These are phyloP conservation scores for Aspergillus texensis DNA, from an alignment of 2,329 filamentous ascomycete genomes.

Conservation along the genomic window DNA sequence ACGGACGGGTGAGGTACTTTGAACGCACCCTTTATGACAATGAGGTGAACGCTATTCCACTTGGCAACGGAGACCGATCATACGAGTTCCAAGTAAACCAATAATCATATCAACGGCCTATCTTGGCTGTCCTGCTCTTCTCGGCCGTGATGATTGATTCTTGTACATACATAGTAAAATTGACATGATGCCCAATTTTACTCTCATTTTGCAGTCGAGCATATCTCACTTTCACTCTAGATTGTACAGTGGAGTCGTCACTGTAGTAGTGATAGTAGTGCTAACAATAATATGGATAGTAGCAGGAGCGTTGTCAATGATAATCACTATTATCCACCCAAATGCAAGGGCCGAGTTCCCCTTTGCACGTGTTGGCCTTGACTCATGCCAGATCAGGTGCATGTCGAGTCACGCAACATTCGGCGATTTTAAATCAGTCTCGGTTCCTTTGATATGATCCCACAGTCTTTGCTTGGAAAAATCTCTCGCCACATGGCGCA, in stretches of 20 bases:
- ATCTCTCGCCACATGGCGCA: neutral
- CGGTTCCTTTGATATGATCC: neutral
- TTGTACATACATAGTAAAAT: neutral
- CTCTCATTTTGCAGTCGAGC: neutral
- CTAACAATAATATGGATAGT: neutral
- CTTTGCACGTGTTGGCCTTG: neutral
- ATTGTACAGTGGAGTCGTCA: neutral
- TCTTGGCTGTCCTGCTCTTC: neutral
- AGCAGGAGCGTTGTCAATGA: neutral
- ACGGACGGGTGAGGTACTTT: conserved; percentile 62
- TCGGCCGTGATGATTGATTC: neutral
- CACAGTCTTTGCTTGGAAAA: neutral
- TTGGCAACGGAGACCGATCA: conserved; percentile 50
- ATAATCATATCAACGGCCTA: neutral
- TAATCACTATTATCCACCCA: neutral
- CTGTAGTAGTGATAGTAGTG: neutral
- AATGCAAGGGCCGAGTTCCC: neutral
- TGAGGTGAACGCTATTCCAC: conserved; percentile 50
- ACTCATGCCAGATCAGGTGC: neutral
- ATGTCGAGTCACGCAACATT: neutral
- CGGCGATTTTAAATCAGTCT: neutral
- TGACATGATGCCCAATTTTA: neutral
- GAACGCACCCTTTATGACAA: conserved; percentile 64
- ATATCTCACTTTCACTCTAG: neutral
- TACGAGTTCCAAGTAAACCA: conserved; percentile 35